Conservation (phyloP, 129 eudicot genomes). For the Flaveria robusta region DNA sequence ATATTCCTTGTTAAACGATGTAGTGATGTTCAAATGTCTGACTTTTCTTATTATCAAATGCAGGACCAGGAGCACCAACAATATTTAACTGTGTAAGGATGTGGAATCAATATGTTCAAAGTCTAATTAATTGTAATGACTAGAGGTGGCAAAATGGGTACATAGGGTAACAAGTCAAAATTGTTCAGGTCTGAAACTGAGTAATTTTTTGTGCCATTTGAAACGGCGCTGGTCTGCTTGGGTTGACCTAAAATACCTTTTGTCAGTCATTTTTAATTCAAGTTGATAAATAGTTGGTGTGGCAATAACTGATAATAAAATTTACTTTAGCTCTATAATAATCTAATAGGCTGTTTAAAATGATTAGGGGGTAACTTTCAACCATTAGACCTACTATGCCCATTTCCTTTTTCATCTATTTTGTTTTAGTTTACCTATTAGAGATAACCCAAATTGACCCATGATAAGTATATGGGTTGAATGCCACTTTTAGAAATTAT, state of each 20-base stretch:
- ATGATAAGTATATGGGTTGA: constrained; percentile 1
- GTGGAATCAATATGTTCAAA: constrained; percentile 18
- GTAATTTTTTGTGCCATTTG: not conserved
- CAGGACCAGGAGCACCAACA: constrained; percentile 93
- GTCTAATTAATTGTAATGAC: constrained; percentile 4
- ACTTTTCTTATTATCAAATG: constrained; percentile 28
- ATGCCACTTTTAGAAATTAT: constrained; percentile 5
- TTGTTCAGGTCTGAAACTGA: not conserved
- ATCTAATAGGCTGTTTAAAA: too few relatives aligned
- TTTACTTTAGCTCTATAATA: not conserved
- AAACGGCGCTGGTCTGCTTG: not conserved
- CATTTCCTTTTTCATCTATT: not conserved
- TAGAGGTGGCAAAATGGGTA: constrained; percentile 12
- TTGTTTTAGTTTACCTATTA: not conserved
- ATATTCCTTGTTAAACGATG: not conserved
- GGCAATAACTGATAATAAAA: not conserved
- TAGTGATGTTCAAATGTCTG: constrained; percentile 18
- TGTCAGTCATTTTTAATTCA: not conserved
- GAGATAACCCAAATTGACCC: not conserved
- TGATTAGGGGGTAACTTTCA: not conserved
- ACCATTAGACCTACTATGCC: not conserved
- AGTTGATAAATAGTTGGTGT: not conserved
- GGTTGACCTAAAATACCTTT: not conserved
- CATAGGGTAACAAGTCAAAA: not conserved
- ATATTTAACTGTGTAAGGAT: constrained; percentile 82